Evolutionary conservation across 2,329 filamentous ascomycete genomes (phyloP).

Genomic region (Pyricularia pennisetigena): DNA sequence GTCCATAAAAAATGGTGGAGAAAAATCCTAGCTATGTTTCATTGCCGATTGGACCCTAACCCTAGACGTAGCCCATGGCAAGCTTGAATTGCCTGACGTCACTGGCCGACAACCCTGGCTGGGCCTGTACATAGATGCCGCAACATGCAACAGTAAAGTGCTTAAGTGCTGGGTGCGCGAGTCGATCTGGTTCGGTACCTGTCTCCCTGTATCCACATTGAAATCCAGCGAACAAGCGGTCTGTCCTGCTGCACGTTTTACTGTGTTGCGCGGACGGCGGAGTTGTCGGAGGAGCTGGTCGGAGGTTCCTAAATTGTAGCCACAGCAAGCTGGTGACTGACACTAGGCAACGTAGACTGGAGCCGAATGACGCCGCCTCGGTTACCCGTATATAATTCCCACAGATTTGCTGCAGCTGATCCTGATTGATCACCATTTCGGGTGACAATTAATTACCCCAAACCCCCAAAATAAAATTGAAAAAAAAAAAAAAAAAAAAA

Average conservation of each 20-base stretch:
- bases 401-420: not conserved
- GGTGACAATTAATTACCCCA: not conserved
- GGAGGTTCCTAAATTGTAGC: not conserved
- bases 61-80: not conserved
- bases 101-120: too few relatives aligned
- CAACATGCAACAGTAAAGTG: too few relatives aligned
- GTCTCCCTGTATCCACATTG: too few relatives aligned
- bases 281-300: not conserved
- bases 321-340: not conserved
- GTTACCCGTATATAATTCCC: not conserved
- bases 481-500: slow-evolving; percentile 3
- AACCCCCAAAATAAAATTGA: not conserved
- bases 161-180: not conserved
- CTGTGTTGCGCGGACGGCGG: not conserved
- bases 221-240: not conserved
- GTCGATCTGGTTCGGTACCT: too few relatives aligned
- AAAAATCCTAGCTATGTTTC: not conserved
- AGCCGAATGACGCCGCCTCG: not conserved
- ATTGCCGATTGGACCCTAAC: not conserved
- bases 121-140: too few relatives aligned
- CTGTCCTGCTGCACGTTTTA: not conserved
- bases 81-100: too few relatives aligned
- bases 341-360: not conserved
- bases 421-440: not conserved
- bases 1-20: not conserved